Evolutionary conservation across 2,329 filamentous ascomycete genomes (phyloP).

Genomic region (Talaromyces sp.): DNA sequence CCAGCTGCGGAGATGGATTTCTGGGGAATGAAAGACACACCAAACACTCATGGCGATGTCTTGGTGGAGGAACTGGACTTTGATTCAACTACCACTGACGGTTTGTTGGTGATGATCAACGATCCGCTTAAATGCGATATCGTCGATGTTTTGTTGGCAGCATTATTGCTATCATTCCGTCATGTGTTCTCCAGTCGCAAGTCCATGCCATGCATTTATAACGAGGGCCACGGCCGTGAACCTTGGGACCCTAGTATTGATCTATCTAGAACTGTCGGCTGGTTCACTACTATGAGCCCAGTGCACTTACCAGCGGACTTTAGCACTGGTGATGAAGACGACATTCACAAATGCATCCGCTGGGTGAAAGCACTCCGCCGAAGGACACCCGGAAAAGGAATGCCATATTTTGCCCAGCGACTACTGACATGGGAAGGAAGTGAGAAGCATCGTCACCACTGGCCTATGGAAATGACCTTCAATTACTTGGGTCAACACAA

Average conservation of each 20-base stretch:
- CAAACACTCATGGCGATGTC: slow-evolving; percentile 16
- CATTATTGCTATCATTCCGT: slow-evolving; percentile 24
- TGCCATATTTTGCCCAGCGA: slow-evolving; percentile 41
- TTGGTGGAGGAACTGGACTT: slow-evolving; percentile 18
- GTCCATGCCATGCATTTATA: slow-evolving; percentile 24
- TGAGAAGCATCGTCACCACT: slow-evolving; percentile 23
- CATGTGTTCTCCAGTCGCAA: slow-evolving; percentile 22
- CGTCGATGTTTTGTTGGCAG: slow-evolving; percentile 26
- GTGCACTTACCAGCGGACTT: slow-evolving; percentile 17
- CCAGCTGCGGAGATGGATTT: slow-evolving; percentile 58
- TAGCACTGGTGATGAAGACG: background rate
- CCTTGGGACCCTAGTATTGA: slow-evolving; percentile 23
- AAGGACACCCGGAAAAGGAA: slow-evolving; percentile 37
- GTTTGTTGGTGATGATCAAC: slow-evolving; percentile 20
- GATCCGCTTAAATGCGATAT: slow-evolving; percentile 23
- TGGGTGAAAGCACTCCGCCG: slow-evolving; percentile 40
- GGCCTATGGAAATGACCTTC: slow-evolving; percentile 27
- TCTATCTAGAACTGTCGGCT: slow-evolving; percentile 26
- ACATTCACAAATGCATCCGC: slow-evolving; percentile 18
- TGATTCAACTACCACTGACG: slow-evolving; percentile 15
- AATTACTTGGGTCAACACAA: slow-evolving; percentile 28
- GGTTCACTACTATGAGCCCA: slow-evolving; percentile 27
- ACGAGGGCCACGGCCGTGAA: slow-evolving; percentile 29
- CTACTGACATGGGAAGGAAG: slow-evolving; percentile 33
- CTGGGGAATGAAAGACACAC: slow-evolving; percentile 20